These are phyloP conservation scores for Euclidium syriacum DNA, from an alignment of 345 rosid genomes.

Conservation along the genomic window DNA sequence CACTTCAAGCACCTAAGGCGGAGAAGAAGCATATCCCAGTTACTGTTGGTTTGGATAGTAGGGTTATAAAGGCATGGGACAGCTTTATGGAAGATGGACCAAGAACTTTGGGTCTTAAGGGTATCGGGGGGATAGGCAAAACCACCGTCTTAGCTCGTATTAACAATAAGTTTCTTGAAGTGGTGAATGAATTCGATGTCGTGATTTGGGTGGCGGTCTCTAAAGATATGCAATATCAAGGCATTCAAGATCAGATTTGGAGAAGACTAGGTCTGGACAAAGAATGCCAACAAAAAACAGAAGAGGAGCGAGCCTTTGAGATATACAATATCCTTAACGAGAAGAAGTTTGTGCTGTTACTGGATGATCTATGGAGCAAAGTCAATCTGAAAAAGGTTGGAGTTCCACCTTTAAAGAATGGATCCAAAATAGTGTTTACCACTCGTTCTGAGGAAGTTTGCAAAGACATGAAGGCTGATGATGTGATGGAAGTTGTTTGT, in stretches of 20 bases:
- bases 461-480: background rate
- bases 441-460: constrained; percentile 19
- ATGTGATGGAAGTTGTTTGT: background rate
- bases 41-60: background rate
- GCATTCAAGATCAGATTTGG: constrained; percentile 14
- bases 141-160: constrained; percentile 18
- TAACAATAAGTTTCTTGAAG: background rate
- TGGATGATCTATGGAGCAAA: constrained; percentile 14
- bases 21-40: background rate
- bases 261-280: background rate
- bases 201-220: constrained; percentile 19
- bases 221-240: background rate
- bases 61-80: background rate
- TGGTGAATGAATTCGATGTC: background rate
- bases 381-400: constrained; percentile 7
- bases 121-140: constrained; percentile 18
- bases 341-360: background rate
- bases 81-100: background rate
- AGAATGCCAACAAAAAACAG: background rate
- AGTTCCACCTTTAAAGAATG: background rate
- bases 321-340: background rate
- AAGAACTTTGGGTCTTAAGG: constrained; percentile 6
- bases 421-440: constrained; percentile 1
- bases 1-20: background rate
- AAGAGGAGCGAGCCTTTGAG: background rate